Percentiles rank a stretch among this genome's conserved stretches.
phyloP scores from a whole-genome alignment of 768 basidiomycete species.

The Paxillus involutus region DNA sequence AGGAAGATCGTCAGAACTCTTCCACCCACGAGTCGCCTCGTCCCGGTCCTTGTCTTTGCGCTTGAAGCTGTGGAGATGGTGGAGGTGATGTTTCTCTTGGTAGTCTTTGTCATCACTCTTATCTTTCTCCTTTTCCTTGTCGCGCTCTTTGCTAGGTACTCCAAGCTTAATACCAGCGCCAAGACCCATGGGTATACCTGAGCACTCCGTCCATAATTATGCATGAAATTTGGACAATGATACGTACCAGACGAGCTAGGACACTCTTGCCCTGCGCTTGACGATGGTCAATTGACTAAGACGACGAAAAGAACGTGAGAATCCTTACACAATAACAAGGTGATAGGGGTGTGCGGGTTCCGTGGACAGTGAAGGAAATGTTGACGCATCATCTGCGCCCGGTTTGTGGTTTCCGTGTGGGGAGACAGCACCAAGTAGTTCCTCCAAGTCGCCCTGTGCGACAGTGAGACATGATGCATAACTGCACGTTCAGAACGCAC shows the following conservation, averaged over 20 bases:
- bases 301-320: conserved; percentile 1
- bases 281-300: conserved; percentile 20
- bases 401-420: conserved; percentile 33
- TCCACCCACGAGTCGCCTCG: conserved; percentile 30
- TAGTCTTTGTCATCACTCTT: conserved; percentile 29
- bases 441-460: conserved; percentile 66
- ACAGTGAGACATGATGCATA: conserved; percentile 4
- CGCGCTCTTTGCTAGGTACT: conserved; percentile 45
- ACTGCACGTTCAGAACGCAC: conserved; percentile 31
- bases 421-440: conserved; percentile 65
- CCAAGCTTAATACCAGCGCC: conserved; percentile 76
- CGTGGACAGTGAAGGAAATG: conserved; percentile 47
- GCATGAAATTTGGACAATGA: not conserved
- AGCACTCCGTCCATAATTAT: conserved; percentile 1
- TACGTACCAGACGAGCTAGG: conserved; percentile 68
- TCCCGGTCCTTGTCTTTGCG: conserved; percentile 41
- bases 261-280: conserved; percentile 74
- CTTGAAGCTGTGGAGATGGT: conserved; percentile 26
- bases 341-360: conserved; percentile 71
- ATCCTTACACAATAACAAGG: conserved; percentile 69
- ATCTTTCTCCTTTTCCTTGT: conserved; percentile 34
- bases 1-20: conserved; percentile 35
- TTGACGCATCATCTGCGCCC: conserved; percentile 21
- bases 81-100: conserved; percentile 31
- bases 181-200: conserved; percentile 77